Conservation (phyloP, 495 filamentous ascomycete genomes). For the Saxophila tyrrhenica region DNA sequence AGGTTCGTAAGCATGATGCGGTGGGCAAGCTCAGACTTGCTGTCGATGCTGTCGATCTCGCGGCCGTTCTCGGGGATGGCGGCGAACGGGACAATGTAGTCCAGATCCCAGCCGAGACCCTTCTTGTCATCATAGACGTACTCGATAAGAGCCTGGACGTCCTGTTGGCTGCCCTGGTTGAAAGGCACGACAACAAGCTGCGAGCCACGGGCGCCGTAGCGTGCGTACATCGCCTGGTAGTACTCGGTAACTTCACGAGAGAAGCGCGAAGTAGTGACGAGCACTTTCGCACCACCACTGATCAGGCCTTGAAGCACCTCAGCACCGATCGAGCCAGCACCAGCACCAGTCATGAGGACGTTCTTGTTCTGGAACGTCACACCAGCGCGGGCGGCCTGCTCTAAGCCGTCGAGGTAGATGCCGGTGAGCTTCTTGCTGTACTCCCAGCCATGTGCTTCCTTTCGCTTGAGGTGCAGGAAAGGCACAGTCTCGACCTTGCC, state of each 20-base stretch:
- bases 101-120: slow-evolving; percentile 94
- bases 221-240: slow-evolving; percentile 96
- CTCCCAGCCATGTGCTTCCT: slow-evolving; percentile 90
- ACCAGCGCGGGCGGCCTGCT: slow-evolving; percentile 74
- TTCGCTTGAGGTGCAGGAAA: slow-evolving; percentile 93
- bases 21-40: slow-evolving; percentile 94
- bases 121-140: slow-evolving; percentile 97
- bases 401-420: slow-evolving; percentile 79
- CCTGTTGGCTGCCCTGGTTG: slow-evolving; percentile 97
- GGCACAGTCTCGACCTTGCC: slow-evolving; percentile 95
- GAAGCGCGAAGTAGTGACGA: slow-evolving; percentile 92
- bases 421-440: slow-evolving; percentile 97
- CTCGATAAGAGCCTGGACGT: slow-evolving; percentile 81
- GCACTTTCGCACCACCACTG: slow-evolving; percentile 88
- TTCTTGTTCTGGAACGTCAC: slow-evolving; percentile 92
- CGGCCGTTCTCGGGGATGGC: slow-evolving; percentile 96
- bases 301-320: slow-evolving; percentile 94
- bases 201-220: slow-evolving; percentile 84
- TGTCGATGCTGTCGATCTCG: slow-evolving; percentile 95
- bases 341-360: slow-evolving; percentile 95
- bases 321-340: slow-evolving; percentile 96
- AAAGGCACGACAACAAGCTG: slow-evolving; percentile 97
- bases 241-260: slow-evolving; percentile 97
- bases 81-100: slow-evolving; percentile 92
- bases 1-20: slow-evolving; percentile 99